These are phyloP conservation scores for Amanita polypyramis DNA, from an alignment of 768 basidiomycete species.

Conservation along the genomic window DNA sequence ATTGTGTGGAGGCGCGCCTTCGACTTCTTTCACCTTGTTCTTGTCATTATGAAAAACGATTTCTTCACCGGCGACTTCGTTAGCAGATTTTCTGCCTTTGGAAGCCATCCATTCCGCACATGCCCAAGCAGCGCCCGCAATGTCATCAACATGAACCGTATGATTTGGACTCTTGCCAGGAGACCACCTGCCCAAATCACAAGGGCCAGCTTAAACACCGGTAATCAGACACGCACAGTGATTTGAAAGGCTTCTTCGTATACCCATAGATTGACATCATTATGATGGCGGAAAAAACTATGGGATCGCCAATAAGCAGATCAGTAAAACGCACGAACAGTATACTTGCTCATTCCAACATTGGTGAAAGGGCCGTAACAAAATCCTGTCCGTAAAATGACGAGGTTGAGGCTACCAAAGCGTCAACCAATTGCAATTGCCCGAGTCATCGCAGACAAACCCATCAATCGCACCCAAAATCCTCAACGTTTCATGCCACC, in stretches of 20 bases:
- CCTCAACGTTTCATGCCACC: conserved; percentile 86
- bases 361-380: conserved; percentile 77
- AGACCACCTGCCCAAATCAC: conserved; percentile 45
- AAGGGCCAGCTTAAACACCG: neutral
- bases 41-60: conserved; percentile 65
- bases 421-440: conserved; percentile 5
- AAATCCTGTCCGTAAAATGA: conserved; percentile 65
- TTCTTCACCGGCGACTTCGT: conserved; percentile 54
- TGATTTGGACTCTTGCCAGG: conserved; percentile 69
- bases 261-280: conserved; percentile 76
- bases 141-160: conserved; percentile 70
- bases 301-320: conserved; percentile 7
- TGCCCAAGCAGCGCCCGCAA: conserved; percentile 70
- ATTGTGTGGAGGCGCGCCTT: conserved; percentile 47
- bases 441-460: conserved; percentile 27
- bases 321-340: conserved; percentile 1
- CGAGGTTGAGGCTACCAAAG: conserved; percentile 58
- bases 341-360: conserved; percentile 50
- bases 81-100: conserved; percentile 53
- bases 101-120: conserved; percentile 66
- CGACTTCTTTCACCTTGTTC: conserved; percentile 51
- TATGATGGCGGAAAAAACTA: conserved; percentile 63
- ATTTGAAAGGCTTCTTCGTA: conserved; percentile 78
- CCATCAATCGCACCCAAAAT: conserved; percentile 63
- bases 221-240: conserved; percentile 41